Conservation (phyloP, 2,329 filamentous ascomycete species). For the Ascochyta rabiei region DNA sequence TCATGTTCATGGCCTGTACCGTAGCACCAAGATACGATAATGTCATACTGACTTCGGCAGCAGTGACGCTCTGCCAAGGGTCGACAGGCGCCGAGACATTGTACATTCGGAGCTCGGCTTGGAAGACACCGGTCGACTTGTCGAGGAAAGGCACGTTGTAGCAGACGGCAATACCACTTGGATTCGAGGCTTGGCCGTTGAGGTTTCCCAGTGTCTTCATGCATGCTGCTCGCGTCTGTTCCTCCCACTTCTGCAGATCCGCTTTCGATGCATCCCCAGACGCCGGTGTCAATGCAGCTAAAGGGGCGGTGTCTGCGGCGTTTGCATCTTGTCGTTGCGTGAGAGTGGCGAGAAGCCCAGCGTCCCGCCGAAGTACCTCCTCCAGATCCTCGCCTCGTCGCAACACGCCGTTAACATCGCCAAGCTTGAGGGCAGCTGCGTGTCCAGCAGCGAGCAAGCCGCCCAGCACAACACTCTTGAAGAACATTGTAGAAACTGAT, state of each 20-base stretch:
- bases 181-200: constrained; percentile 66
- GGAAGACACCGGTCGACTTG: constrained; percentile 70
- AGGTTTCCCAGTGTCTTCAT: constrained; percentile 61
- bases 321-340: constrained; percentile 46
- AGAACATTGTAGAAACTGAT: constrained; percentile 38
- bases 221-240: constrained; percentile 61
- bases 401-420: constrained; percentile 34
- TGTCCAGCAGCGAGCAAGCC: constrained; percentile 43
- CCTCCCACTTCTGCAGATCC: constrained; percentile 44
- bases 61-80: constrained; percentile 52
- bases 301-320: constrained; percentile 33
- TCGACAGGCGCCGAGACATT: constrained; percentile 65
- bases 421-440: constrained; percentile 36
- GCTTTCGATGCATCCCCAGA: constrained; percentile 44
- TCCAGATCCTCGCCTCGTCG: constrained; percentile 41
- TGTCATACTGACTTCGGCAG: constrained; percentile 50
- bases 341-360: constrained; percentile 43
- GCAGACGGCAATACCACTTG: constrained; percentile 78
- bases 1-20: constrained; percentile 48
- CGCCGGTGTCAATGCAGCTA: constrained; percentile 39
- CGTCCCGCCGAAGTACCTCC: constrained; percentile 41
- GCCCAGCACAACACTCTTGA: constrained; percentile 37
- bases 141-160: constrained; percentile 80
- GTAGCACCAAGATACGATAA: constrained; percentile 52
- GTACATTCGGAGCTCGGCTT: constrained; percentile 78